Conservation (phyloP, 1,284 basidiomycete species). For the Chondrostereum purpureum region DNA sequence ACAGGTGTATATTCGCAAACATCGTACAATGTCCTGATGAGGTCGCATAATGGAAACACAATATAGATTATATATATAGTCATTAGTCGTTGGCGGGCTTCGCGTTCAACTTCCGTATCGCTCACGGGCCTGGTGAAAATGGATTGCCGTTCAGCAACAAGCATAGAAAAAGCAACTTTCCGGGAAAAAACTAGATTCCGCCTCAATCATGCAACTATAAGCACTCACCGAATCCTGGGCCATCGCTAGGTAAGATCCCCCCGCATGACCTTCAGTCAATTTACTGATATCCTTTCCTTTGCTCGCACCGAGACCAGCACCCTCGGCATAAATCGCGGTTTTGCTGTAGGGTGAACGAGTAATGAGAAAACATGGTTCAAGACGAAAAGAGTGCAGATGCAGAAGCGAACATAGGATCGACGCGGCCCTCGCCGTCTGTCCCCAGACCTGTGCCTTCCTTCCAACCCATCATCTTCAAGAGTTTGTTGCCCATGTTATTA, state of each 20-base stretch:
- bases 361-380: slow-evolving; percentile 10
- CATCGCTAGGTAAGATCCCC: slow-evolving; percentile 70
- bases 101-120: slow-evolving; percentile 20
- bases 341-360: slow-evolving; percentile 33
- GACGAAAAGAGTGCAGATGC: slow-evolving; percentile 20
- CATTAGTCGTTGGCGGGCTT: no score
- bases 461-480: slow-evolving; percentile 96
- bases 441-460: slow-evolving; percentile 84
- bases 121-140: slow-evolving; percentile 38
- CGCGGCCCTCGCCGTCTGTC: slow-evolving; percentile 70
- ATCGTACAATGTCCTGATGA: no score
- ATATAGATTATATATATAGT: no score
- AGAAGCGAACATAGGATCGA: slow-evolving; percentile 72
- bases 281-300: slow-evolving; percentile 82
- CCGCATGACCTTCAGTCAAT: slow-evolving; percentile 59
- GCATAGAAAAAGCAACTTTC: background rate
- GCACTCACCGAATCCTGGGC: slow-evolving; percentile 58
- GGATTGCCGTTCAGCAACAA: slow-evolving; percentile 9
- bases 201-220: background rate
- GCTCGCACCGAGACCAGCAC: slow-evolving; percentile 82
- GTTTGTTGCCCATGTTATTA: slow-evolving; percentile 81
- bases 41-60: no score
- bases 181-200: slow-evolving; percentile 1
- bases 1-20: no score
- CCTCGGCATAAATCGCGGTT: slow-evolving; percentile 80